Conservation (phyloP, 2,329 filamentous ascomycete species). For the Fusarium sambucinum region DNA sequence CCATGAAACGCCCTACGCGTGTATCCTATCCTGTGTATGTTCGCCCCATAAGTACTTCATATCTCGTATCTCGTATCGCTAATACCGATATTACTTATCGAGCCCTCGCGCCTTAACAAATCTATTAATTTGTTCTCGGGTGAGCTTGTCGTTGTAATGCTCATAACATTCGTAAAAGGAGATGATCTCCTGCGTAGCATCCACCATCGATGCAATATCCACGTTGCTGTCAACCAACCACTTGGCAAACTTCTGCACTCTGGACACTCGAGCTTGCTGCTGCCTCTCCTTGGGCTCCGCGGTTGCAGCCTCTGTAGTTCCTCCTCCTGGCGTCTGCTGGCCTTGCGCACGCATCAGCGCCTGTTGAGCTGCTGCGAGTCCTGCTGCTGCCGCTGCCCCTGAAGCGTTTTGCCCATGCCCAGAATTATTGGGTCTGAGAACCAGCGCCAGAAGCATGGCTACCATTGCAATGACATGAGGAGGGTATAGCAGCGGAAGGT, state of each 20-base stretch:
- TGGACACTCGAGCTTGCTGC: slow-evolving; percentile 69
- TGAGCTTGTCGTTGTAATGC: slow-evolving; percentile 71
- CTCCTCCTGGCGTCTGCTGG: slow-evolving; percentile 42
- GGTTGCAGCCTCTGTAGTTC: slow-evolving; percentile 29
- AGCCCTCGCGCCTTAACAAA: slow-evolving; percentile 70
- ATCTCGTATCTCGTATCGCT: slow-evolving; percentile 41
- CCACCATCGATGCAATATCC: slow-evolving; percentile 85
- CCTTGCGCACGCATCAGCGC: slow-evolving; percentile 62
- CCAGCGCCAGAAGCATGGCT: slow-evolving; percentile 85
- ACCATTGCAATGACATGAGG: slow-evolving; percentile 92
- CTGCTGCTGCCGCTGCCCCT: slow-evolving; percentile 53
- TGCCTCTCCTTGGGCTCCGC: slow-evolving; percentile 60
- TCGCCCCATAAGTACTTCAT: slow-evolving; percentile 34
- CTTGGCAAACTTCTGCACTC: slow-evolving; percentile 74
- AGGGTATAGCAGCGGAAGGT: slow-evolving; percentile 85
- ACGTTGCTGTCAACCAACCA: slow-evolving; percentile 90
- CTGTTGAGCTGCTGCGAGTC: slow-evolving; percentile 63
- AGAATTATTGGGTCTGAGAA: slow-evolving; percentile 72
- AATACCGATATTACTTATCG: slow-evolving; percentile 59
- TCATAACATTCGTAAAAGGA: slow-evolving; percentile 83
- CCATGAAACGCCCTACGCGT: slow-evolving; percentile 13
- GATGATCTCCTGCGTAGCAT: slow-evolving; percentile 91
- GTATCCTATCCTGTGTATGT: slow-evolving; percentile 4
- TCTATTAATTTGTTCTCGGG: slow-evolving; percentile 68
- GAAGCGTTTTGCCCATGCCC: slow-evolving; percentile 48